Percentiles rank a stretch among this genome's conserved stretches.
phyloP scores from a whole-genome alignment of 2,329 filamentous ascomycete species.

The Leptographium procerum region DNA sequence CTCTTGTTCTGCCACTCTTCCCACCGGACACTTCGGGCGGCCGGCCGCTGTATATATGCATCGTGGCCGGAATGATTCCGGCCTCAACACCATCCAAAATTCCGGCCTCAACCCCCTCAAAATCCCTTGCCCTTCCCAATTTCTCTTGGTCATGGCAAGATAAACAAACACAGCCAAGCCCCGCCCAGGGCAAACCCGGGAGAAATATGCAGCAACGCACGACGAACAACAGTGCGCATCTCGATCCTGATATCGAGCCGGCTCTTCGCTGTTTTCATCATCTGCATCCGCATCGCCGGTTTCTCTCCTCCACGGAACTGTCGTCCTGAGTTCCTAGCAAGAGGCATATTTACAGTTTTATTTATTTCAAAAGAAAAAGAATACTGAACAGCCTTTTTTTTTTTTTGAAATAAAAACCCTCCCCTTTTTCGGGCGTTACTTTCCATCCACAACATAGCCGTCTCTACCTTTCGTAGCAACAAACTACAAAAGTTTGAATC shows the following conservation, averaged over 20 bases:
- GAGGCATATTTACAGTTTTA: too few species aligned
- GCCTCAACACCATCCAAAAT: slow-evolving; percentile 18
- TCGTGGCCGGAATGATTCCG: slow-evolving; percentile 38
- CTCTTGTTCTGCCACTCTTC: not conserved
- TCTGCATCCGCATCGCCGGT: not conserved
- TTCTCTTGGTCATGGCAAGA: slow-evolving; percentile 11
- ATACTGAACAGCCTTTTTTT: too few species aligned
- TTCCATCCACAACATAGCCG: too few species aligned
- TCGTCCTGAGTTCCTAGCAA: too few species aligned
- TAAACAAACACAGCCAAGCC: not conserved
- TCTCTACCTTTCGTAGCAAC: too few species aligned
- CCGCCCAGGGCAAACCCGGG: not conserved
- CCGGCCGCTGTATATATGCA: slow-evolving; percentile 30
- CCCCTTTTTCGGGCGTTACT: too few species aligned
- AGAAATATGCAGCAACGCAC: not conserved
- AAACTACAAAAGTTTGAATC: too few species aligned
- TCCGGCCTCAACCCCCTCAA: slow-evolving; percentile 10
- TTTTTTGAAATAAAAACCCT: too few species aligned
- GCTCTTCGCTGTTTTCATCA: not conserved
- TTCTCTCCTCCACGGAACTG: not conserved
- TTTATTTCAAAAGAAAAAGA: too few species aligned
- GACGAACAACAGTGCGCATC: not conserved
- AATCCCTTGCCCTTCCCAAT: not conserved
- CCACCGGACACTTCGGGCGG: slow-evolving; percentile 8
- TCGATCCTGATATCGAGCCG: not conserved